Evolutionary conservation across 768 basidiomycete genomes (phyloP).

Genomic region (Agaricus subrufescens): DNA sequence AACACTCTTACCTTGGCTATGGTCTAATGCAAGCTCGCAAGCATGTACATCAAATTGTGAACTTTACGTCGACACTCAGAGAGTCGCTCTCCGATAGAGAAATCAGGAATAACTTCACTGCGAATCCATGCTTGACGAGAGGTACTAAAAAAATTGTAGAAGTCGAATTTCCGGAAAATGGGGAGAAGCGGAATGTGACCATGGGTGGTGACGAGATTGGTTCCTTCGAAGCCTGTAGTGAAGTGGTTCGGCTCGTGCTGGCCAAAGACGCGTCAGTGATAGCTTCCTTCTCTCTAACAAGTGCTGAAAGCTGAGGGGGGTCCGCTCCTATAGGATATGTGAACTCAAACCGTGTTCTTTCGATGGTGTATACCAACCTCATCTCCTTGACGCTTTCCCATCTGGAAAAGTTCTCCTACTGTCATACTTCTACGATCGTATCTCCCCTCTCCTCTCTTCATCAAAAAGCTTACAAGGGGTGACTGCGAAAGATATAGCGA

Average conservation of each 20-base stretch:
- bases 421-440: conserved; percentile 97
- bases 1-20: conserved; percentile 97
- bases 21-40: conserved; percentile 86
- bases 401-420: conserved; percentile 83
- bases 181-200: conserved; percentile 54
- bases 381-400: conserved; percentile 83
- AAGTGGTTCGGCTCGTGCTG: conserved; percentile 82
- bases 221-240: conserved; percentile 80
- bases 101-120: conserved; percentile 25
- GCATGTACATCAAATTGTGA: conserved; percentile 84
- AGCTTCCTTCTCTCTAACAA: neutral
- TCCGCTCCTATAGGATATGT: conserved; percentile 54
- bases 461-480: conserved; percentile 17
- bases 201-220: conserved; percentile 86
- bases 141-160: conserved; percentile 61
- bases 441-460: conserved; percentile 63
- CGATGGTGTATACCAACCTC: conserved; percentile 96
- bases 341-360: conserved; percentile 94
- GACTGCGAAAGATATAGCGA: conserved; percentile 54
- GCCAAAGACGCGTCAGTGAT: conserved; percentile 86
- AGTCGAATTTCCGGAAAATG: conserved; percentile 44
- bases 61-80: conserved; percentile 65
- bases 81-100: conserved; percentile 10
- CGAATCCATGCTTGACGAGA: conserved; percentile 80
- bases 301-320: neutral